Conservation (phyloP, 805 yeast species). For the Cyberlindnera veronae region DNA sequence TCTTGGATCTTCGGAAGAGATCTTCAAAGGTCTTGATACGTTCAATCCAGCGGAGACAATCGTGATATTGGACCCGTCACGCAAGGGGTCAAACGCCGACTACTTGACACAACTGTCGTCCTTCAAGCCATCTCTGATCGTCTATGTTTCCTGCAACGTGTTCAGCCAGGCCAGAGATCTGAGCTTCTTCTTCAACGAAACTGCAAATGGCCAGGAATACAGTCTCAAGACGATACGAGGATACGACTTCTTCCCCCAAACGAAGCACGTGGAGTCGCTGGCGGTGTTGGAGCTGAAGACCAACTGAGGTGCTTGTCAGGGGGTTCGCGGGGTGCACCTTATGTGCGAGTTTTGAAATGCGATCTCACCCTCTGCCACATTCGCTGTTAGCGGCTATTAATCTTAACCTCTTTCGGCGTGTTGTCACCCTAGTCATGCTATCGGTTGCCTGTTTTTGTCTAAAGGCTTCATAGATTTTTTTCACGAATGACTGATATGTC, state of each 20-base stretch:
- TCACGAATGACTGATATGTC: too few species aligned
- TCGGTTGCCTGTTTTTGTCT: too few species aligned
- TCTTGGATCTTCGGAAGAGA: constrained; percentile 87
- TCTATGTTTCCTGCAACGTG: constrained; percentile 92
- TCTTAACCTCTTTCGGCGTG: too few species aligned
- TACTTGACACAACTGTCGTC: constrained; percentile 81
- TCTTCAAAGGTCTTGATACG: constrained; percentile 58
- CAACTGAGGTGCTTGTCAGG: too few species aligned
- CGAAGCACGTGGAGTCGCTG: constrained; percentile 85
- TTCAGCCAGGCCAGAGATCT: constrained; percentile 97
- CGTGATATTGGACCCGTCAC: constrained; percentile 91
- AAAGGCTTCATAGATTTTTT: too few species aligned
- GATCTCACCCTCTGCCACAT: too few species aligned
- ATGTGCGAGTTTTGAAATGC: too few species aligned
- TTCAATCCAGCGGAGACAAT: constrained; percentile 67
- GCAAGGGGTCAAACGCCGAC: constrained; percentile 89
- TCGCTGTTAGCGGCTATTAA: too few species aligned
- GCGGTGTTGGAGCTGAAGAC: constrained; percentile 51
- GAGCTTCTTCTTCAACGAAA: constrained; percentile 67
- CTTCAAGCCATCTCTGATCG: constrained; percentile 76
- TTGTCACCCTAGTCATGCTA: too few species aligned
- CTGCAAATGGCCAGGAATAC: constrained; percentile 58
- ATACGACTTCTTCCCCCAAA: constrained; percentile 94
- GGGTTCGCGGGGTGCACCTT: too few species aligned
- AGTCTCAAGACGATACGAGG: constrained; percentile 78